phyloP scores from a whole-genome alignment of 1,284 basidiomycete species.

The Inonotus obliquus region DNA sequence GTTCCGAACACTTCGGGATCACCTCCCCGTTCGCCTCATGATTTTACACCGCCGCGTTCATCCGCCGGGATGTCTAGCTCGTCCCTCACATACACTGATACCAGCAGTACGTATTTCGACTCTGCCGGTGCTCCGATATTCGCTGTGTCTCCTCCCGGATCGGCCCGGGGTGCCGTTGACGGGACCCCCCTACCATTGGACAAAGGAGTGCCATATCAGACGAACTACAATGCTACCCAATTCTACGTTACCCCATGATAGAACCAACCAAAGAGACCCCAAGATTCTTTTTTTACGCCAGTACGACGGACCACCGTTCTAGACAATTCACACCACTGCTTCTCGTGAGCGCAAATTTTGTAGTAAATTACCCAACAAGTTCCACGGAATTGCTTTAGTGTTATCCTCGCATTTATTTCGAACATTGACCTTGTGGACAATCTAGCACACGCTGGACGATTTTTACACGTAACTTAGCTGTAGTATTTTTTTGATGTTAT shows the following conservation, averaged over 20 bases:
- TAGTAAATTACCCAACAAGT: not conserved
- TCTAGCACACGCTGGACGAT: not conserved
- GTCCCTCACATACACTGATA: constrained; percentile 11
- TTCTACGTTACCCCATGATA: constrained; percentile 15
- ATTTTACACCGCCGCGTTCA: constrained; percentile 17
- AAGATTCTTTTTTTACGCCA: not conserved
- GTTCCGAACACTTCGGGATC: not conserved
- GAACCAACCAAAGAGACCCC: not conserved
- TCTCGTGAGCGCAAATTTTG: not conserved
- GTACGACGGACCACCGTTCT: not conserved
- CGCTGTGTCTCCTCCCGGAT: constrained; percentile 14
- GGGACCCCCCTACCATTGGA: constrained; percentile 3
- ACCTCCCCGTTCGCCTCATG: constrained; percentile 11
- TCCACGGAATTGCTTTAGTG: not conserved
- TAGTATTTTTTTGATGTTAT: not conserved
- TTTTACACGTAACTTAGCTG: not conserved
- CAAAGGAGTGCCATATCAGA: constrained; percentile 6
- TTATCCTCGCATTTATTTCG: not conserved
- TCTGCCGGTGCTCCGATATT: constrained; percentile 2
- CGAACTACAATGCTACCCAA: constrained; percentile 1
- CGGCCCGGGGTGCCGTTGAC: constrained; percentile 9
- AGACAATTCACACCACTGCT: constrained; percentile 3
- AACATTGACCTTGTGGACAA: not conserved
- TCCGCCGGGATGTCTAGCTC: constrained; percentile 18
- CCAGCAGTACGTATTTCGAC: constrained; percentile 4